Percentiles rank a stretch among this genome's conserved stretches.
phyloP scores from a whole-genome alignment of 176 grass and related monocot genomes.

The Aegilops speltoides region DNA sequence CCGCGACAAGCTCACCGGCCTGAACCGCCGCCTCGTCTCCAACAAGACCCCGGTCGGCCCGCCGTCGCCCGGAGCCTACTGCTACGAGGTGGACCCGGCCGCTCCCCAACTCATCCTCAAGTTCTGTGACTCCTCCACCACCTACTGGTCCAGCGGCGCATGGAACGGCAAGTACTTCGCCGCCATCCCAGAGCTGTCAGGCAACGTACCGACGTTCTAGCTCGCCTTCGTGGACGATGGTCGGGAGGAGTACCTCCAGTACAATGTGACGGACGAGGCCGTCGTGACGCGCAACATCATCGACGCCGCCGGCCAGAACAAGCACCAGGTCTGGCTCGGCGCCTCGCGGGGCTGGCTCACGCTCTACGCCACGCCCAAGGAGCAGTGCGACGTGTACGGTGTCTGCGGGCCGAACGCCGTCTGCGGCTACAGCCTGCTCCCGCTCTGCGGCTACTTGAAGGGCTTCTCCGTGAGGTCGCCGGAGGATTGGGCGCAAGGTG shows the following conservation, averaged over 20 bases:
- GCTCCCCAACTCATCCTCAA: constrained; percentile 30
- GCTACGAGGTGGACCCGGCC: constrained; percentile 29
- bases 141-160: constrained; percentile 23
- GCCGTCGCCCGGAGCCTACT: constrained; percentile 34
- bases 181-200: constrained; percentile 33
- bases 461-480: constrained; percentile 31
- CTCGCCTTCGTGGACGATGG: constrained; percentile 26
- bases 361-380: constrained; percentile 24
- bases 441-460: constrained; percentile 32
- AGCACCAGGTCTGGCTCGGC: constrained; percentile 28
- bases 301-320: constrained; percentile 32
- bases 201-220: background rate
- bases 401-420: constrained; percentile 22
- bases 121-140: constrained; percentile 12
- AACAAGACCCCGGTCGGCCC: constrained; percentile 10
- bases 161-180: constrained; percentile 36
- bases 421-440: background rate
- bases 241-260: constrained; percentile 32
- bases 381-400: constrained; percentile 32
- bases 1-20: constrained; percentile 35
- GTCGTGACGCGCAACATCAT: constrained; percentile 34
- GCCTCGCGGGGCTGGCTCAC: constrained; percentile 4
- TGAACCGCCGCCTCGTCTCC: constrained; percentile 21
- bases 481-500: constrained; percentile 33
- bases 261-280: background rate